These are phyloP conservation scores for Fusarium brachygibbosum DNA, from an alignment of 2,329 filamentous ascomycete species.

Conservation along the genomic window DNA sequence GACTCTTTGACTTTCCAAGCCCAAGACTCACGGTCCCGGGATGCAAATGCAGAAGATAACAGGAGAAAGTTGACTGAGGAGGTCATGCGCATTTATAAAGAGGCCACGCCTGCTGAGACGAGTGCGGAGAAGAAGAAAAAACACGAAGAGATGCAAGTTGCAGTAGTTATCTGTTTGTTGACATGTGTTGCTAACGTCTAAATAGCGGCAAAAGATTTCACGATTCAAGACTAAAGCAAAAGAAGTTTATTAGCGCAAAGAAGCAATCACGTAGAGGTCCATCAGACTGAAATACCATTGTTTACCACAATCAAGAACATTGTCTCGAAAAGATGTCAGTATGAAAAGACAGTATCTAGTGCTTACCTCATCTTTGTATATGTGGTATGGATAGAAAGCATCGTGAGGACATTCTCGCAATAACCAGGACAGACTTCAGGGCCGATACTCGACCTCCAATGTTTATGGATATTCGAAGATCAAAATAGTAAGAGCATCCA, in stretches of 20 bases:
- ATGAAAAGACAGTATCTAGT: background rate
- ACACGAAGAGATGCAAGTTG: constrained; percentile 61
- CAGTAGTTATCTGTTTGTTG: background rate
- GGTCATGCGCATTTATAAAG: constrained; percentile 62
- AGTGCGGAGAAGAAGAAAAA: constrained; percentile 63
- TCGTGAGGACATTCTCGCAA: background rate
- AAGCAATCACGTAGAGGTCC: constrained; percentile 61
- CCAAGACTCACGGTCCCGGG: constrained; percentile 66
- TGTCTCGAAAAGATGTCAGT: background rate
- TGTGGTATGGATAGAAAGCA: background rate
- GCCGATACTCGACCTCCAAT: background rate
- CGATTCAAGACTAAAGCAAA: constrained; percentile 60
- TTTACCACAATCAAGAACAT: background rate
- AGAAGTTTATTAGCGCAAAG: constrained; percentile 65
- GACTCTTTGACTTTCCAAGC: constrained; percentile 69
- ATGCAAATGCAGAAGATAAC: constrained; percentile 68
- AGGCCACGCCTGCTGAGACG: constrained; percentile 62
- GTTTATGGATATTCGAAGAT: background rate
- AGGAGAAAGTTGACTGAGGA: constrained; percentile 63
- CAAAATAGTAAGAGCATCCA: background rate
- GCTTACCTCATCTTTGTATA: background rate
- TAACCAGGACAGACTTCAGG: background rate
- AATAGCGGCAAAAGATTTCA: constrained; percentile 63
- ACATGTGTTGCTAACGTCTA: constrained; percentile 16
- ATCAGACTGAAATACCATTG: constrained; percentile 35